Evolutionary conservation across 257 asterid species (phyloP).

Genomic region (Eustoma russellianum): DNA sequence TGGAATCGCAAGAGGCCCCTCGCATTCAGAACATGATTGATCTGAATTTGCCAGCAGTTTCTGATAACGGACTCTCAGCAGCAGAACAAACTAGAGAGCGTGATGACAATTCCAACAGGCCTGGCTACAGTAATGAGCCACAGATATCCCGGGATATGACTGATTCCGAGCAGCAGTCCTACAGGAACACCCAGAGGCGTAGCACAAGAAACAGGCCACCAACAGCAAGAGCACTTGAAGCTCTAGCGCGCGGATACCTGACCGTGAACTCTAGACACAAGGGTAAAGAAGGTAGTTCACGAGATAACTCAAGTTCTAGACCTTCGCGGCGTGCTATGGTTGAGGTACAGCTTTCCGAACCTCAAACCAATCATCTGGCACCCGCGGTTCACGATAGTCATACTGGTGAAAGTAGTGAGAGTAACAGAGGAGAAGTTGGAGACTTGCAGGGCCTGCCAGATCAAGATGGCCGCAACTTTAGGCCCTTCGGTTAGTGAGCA

Average conservation of each 20-base stretch:
- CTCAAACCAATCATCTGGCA: not conserved
- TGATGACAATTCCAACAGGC: too few species aligned
- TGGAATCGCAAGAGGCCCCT: too few species aligned
- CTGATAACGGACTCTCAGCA: too few species aligned
- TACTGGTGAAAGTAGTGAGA: slow-evolving; percentile 16
- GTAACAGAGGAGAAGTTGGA: slow-evolving; percentile 8
- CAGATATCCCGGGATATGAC: not conserved
- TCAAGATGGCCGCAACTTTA: slow-evolving; percentile 15
- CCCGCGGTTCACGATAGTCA: slow-evolving; percentile 6
- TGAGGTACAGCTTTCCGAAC: slow-evolving; percentile 10
- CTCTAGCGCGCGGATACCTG: slow-evolving; percentile 16
- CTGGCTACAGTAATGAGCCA: slow-evolving; percentile 8
- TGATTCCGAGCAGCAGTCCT: slow-evolving; percentile 9
- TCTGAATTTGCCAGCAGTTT: too few species aligned
- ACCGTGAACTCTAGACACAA: slow-evolving; percentile 3
- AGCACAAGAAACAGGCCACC: slow-evolving; percentile 20
- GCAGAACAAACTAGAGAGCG: too few species aligned
- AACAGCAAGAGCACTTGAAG: slow-evolving; percentile 17
- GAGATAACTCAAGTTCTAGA: slow-evolving; percentile 22
- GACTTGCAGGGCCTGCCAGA: slow-evolving; percentile 17
- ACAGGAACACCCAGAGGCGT: slow-evolving; percentile 12
- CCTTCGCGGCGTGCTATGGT: slow-evolving; percentile 31
- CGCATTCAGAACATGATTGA: too few species aligned
- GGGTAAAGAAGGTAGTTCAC: not conserved
- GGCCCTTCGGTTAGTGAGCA: slow-evolving; percentile 13